Evolutionary conservation across 2,329 filamentous ascomycete species (phyloP).

Genomic region (Parastagonospora nodorum): DNA sequence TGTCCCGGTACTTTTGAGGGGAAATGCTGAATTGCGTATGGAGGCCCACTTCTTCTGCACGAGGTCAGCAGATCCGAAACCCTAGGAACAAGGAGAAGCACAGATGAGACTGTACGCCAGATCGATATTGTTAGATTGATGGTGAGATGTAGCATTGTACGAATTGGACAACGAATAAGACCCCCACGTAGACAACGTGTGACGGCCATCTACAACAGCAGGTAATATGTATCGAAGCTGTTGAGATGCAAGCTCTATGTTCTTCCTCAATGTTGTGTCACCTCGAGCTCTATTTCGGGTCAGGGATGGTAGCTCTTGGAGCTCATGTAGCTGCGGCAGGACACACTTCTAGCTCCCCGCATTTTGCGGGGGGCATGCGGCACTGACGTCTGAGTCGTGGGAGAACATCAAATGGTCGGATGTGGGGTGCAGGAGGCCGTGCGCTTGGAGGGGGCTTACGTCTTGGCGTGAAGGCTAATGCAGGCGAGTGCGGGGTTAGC

Average conservation of each 20-base stretch:
- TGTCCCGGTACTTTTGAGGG: not conserved
- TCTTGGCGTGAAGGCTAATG: conserved; percentile 30
- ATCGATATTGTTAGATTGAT: too few relatives aligned
- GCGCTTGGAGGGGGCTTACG: conserved; percentile 10
- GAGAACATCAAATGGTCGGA: conserved; percentile 24
- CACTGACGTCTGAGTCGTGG: conserved; percentile 19
- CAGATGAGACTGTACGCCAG: too few relatives aligned
- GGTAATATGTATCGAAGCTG: not conserved
- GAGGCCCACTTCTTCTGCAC: conserved; percentile 18
- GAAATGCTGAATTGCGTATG: conserved; percentile 15
- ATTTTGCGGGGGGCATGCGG: conserved; percentile 24
- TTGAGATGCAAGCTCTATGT: not conserved
- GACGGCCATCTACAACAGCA: not conserved
- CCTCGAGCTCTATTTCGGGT: conserved; percentile 9
- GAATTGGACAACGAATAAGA: too few relatives aligned
- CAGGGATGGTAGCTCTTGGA: conserved; percentile 11
- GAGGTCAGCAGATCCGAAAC: conserved; percentile 31
- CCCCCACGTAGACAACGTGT: not conserved
- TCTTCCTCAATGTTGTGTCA: conserved; percentile 14
- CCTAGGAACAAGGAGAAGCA: too few relatives aligned
- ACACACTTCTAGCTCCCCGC: conserved; percentile 10
- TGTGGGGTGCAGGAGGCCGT: conserved; percentile 42
- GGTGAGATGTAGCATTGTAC: too few relatives aligned
- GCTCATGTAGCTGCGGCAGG: conserved; percentile 12
- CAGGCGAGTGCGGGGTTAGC: conserved; percentile 28